phyloP scores from a whole-genome alignment of 2,329 filamentous ascomycete species.

The Talaromyces sp. region DNA sequence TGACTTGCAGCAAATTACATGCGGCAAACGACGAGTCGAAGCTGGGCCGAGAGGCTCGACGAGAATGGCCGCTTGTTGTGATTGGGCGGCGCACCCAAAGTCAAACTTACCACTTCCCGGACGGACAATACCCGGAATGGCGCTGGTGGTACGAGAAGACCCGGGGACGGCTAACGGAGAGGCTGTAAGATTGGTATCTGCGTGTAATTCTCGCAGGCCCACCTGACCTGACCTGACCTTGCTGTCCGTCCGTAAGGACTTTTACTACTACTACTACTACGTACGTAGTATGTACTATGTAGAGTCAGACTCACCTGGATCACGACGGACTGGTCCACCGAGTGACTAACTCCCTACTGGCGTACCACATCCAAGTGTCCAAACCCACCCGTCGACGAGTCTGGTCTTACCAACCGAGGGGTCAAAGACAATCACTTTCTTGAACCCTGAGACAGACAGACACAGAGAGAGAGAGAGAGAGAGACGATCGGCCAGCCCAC shows the following conservation, averaged over 20 bases:
- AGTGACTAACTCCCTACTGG: too few relatives aligned
- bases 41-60: too few relatives aligned
- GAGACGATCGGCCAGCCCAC: neutral
- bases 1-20: neutral
- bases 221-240: neutral
- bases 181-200: neutral
- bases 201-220: neutral
- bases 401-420: neutral
- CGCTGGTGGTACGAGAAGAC: neutral
- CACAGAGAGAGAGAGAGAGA: too few relatives aligned
- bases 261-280: too few relatives aligned
- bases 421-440: neutral
- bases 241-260: too few relatives aligned
- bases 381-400: neutral
- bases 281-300: too few relatives aligned
- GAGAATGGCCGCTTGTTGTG: neutral
- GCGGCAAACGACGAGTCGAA: neutral
- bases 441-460: too few relatives aligned
- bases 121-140: neutral
- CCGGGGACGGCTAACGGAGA: neutral
- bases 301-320: neutral
- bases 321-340: neutral
- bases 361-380: neutral
- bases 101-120: neutral
- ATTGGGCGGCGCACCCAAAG: neutral